phyloP scores from a whole-genome alignment of 2,329 filamentous ascomycete species.

The Diaporthe capsici region DNA sequence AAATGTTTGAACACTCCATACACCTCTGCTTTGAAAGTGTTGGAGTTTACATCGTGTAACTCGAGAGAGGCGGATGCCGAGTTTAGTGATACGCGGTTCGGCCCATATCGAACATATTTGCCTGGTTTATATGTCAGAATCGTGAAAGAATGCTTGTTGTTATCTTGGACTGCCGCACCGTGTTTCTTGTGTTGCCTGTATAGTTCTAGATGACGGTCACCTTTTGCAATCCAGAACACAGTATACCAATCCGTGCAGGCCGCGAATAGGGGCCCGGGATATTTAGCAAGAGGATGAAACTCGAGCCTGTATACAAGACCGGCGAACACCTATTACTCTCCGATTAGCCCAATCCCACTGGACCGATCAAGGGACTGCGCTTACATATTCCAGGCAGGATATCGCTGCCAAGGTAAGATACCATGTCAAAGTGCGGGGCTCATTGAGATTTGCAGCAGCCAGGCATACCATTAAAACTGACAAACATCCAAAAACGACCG shows the following conservation, averaged over 20 bases:
- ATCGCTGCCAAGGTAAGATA: background rate
- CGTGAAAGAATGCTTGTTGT: background rate
- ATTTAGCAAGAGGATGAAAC: background rate
- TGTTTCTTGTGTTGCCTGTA: slow-evolving; percentile 8
- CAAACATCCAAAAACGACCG: no score
- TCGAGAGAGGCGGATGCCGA: background rate
- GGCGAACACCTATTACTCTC: background rate
- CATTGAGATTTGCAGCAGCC: no score
- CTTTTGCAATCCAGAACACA: background rate
- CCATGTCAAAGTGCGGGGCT: background rate
- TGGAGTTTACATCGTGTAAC: background rate
- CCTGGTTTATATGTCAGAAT: background rate
- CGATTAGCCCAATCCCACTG: background rate
- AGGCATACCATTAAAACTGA: no score
- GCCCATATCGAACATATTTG: background rate
- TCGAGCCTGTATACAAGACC: no score
- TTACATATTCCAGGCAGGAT: background rate
- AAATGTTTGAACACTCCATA: background rate
- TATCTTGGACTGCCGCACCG: background rate
- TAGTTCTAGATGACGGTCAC: background rate
- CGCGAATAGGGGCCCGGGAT: background rate
- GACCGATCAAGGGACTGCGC: background rate
- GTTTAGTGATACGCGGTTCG: background rate
- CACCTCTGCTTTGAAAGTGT: background rate
- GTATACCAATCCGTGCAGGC: slow-evolving; percentile 7